Evolutionary conservation across 2,329 filamentous ascomycete genomes (phyloP), one percentile per base, ranked within the genome.

Genomic region (Pseudogymnoascus sp.): DNA sequence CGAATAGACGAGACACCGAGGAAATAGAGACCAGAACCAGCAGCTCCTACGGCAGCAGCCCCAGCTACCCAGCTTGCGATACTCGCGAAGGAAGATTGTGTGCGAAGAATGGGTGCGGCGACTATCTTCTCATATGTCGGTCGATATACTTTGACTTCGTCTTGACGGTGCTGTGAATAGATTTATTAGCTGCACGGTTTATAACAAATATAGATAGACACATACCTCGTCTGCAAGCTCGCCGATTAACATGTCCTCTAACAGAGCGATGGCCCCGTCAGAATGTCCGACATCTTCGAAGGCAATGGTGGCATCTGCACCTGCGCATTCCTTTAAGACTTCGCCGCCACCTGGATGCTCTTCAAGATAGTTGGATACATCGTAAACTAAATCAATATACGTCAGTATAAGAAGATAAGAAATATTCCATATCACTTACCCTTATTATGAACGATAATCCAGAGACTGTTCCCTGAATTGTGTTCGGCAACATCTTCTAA

Each of bases 201-300:
- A 9, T 8, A 33, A 11, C 24, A 9, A 17, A 33, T 54, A 54
- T 33, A 3, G 4, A 33, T 21, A 17, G 29, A 54, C 33, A 73
- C 76, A 36, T 76, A 84, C 81, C 73, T 76, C 68, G 70, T 82
- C 76, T 77, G 85, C 84, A 64, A 86, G 71, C 33, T 67, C 76
- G 58, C 82, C 83, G 65, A 84, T 75, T n/a, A 79, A 71, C 64
- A 85, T 72, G 62, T 78, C 79, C 2, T 82, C 78, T 60, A 88
- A 79, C 68, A 88, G 85, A 74, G 87, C 84, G 61, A 85, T 81
- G 62, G 85, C 85, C 74, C 88, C 85, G 72, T 90, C 88, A 54
- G 87, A 91, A 78, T 95, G 90, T 47, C 90, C 90, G 37, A 90
- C 89, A 69, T 92, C 88, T 75, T 94, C 89, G 70, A 92, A 94